These are phyloP conservation scores for Backusella mclennaniae DNA, from an alignment of 192 early-diverging fungal genomes.

Conservation along the genomic window DNA sequence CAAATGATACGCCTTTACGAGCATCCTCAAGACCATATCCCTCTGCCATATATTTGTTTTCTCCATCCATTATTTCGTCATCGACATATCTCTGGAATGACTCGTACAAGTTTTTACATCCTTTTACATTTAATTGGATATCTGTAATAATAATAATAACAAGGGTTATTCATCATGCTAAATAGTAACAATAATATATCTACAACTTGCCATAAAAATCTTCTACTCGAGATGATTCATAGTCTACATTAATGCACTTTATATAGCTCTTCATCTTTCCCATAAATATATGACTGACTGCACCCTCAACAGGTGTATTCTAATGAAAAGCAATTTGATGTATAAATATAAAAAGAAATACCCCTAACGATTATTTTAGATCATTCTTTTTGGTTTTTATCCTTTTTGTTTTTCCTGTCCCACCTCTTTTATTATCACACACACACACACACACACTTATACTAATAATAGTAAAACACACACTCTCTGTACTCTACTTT, in stretches of 20 bases:
- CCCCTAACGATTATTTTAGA: neutral
- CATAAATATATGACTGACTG: constrained; percentile 85
- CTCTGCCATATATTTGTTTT: constrained; percentile 95
- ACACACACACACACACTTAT: neutral
- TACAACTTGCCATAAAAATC: constrained; percentile 78
- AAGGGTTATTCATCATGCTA: neutral
- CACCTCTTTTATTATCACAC: neutral
- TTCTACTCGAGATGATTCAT: constrained; percentile 91
- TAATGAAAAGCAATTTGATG: constrained; percentile 21
- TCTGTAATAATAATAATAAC: constrained; percentile 47
- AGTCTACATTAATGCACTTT: constrained; percentile 91
- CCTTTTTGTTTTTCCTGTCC: neutral
- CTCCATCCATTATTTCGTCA: constrained; percentile 91
- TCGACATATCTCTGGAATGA: constrained; percentile 88
- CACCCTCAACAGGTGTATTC: constrained; percentile 88
- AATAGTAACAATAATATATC: too few relatives aligned
- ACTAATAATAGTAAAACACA: neutral
- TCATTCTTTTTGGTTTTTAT: neutral
- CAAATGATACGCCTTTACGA: constrained; percentile 93
- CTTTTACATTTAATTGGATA: constrained; percentile 96
- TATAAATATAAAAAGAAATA: neutral
- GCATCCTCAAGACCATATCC: constrained; percentile 92
- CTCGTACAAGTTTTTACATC: constrained; percentile 76
- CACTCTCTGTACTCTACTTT: constrained; percentile 50
- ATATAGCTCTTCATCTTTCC: constrained; percentile 98